Base-by-base conservation (phyloP, 1,284 basidiomycete genomes). In the Violaceomyces palustris region DNA sequence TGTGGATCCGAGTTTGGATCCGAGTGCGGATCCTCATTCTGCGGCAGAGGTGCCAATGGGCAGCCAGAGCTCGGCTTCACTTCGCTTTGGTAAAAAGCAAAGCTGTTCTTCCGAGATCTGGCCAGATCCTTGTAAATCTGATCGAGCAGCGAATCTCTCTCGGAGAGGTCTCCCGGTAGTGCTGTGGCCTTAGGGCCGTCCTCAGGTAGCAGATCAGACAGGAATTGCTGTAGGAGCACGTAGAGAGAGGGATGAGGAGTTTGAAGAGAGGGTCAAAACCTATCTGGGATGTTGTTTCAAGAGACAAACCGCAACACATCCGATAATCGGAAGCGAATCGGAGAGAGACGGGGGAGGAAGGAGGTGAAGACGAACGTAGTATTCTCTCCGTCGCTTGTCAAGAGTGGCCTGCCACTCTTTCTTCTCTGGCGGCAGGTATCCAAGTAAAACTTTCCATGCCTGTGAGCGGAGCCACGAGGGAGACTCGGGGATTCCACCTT, bases 371-470 rank as follows among this genome's bases (percentile, higher is more conserved):
- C 37, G 36, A 18, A 55, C 44, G 15, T 62, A 61, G 45, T 73
- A 73, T 9, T 72, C 66, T 15, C 39, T 49, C 18, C 70, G 51
- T 19, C 65, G 35, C 17, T 51, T 58, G 8, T 45, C 42, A 6
- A 69, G 33, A 2, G 52, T 58, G 6, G 42, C 34, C 1, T 42
- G 39, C 70, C 70, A 73, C 17, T 62, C 50, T 17, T 47, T 45
- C 53, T 70, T 69, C 15, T 70, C 67, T 19, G 53, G 50, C 1
- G 67, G 60, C 10, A 73, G 35, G 41, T 65, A 69, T 25, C 59
- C 63, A 12, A 73, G 46, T 3, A 73, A 43, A 3, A 72, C 55
- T 27, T 67, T 67, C 67, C 69, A 73, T 6, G 67, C 61, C 41
- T 68, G 64, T 2, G 70, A 45, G 23, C 70, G 43, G 14, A 69